Evolutionary conservation across 73 alveolate species (phyloP).

Genomic region (Paramecium octaurelia): DNA sequence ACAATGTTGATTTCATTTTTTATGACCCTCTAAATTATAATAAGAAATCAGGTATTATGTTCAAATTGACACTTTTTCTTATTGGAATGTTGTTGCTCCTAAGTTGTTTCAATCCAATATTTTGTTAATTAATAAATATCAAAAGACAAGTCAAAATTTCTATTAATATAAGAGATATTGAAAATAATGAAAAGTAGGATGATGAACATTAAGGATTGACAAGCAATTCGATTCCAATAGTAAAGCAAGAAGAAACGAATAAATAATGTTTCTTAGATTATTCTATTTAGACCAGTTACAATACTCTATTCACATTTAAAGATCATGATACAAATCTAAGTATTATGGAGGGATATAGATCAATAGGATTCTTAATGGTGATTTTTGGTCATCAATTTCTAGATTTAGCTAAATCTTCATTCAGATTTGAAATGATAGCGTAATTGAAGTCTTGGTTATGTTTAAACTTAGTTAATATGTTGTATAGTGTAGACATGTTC

Average conservation of each 20-base stretch:
- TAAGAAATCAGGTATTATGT: background rate
- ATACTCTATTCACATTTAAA: background rate
- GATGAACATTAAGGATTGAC: background rate
- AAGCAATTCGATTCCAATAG: background rate
- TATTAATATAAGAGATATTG: background rate
- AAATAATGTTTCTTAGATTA: background rate
- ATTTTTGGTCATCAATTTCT: conserved; percentile 54
- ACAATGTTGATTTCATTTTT: background rate
- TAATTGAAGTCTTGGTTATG: background rate
- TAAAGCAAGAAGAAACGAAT: background rate
- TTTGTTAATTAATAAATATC: background rate
- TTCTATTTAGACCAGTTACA: background rate
- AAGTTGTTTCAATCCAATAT: background rate
- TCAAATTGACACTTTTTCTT: background rate
- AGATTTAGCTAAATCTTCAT: background rate
- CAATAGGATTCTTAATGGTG: conserved; percentile 45
- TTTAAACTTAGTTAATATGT: conserved; percentile 20
- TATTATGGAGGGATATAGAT: conserved; percentile 52
- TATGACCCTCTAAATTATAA: background rate
- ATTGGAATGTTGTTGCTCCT: background rate
- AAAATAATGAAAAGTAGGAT: background rate
- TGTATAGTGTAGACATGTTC: conserved; percentile 59
- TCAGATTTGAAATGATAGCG: background rate
- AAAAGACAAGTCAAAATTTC: background rate
- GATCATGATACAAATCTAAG: background rate